Evolutionary conservation across 2,329 filamentous ascomycete species (phyloP).

Genomic region (Colletotrichum horii): DNA sequence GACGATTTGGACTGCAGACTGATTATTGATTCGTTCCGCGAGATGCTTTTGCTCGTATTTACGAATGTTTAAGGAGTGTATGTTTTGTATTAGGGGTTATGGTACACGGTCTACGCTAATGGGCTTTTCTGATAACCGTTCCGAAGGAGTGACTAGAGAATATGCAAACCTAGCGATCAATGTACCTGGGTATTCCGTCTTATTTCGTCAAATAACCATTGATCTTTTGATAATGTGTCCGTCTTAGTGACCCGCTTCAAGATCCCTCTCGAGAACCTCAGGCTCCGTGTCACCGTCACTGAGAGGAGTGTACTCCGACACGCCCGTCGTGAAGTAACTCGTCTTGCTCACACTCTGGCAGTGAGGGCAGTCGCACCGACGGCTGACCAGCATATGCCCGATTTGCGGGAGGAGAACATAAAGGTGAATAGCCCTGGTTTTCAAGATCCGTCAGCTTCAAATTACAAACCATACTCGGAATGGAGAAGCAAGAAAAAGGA

Average conservation of each 20-base stretch:
- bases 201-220: no score
- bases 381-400: background rate
- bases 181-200: background rate
- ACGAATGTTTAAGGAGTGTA: background rate
- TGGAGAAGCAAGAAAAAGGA: rapidly evolving
- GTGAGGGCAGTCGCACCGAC: slow-evolving; percentile 9
- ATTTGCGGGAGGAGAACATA: slow-evolving; percentile 35
- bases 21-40: background rate
- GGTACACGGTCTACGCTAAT: background rate
- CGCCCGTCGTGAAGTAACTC: background rate
- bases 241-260: background rate
- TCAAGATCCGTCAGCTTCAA: background rate
- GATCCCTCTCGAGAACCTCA: background rate
- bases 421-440: background rate
- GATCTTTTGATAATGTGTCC: background rate
- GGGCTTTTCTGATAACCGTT: background rate
- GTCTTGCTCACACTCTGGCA: background rate
- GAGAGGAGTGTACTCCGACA: slow-evolving; percentile 14
- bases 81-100: background rate
- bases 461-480: rapidly evolving
- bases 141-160: background rate
- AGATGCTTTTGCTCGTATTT: background rate
- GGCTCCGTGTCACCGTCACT: slow-evolving; percentile 1
- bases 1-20: background rate
- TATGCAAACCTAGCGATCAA: background rate